Evolutionary conservation across 1,284 basidiomycete species (phyloP), one percentile per base, ranked within the genome.

Genomic region (Phaffia rhodozyma): DNA sequence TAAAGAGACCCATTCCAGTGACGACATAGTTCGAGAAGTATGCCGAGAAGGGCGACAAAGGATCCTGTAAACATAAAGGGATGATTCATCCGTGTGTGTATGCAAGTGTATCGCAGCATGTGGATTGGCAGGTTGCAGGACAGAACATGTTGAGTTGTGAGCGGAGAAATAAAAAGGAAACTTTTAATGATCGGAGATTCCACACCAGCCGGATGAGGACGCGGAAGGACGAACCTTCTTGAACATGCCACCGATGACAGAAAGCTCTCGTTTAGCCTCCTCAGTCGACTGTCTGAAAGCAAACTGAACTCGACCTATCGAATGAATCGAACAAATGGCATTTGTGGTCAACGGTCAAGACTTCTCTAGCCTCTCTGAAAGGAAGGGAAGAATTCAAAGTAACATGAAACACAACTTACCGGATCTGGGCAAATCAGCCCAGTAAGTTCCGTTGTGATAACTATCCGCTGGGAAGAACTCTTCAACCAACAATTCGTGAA

Each of bases 1-100:
- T 79, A 69, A 80, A 80, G 59, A 81, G 75, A 66, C 80, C 80
- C 71, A 81, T 76, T 67, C 80, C 79, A 56, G 75, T 78, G 59
- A 79, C 70, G 56, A 81, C 79, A 67, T 80, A 81, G 70, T 76
- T 75, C 61, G 63, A 61, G 66, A 72, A 80, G 74, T 82, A 82
- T 49, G 74, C 73, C 13, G 66, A 64, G 43, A 80, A 52, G 13
- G 79, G 79, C 34, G 73, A 75, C 9, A 74, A 61, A 1, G 76
- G 75, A 23, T 62, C 55, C 52, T 60, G 38, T 9, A 21, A 47
- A 9, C 3, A 13, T 3, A 11, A 43, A 53, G 3, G 32, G 20
- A 25, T 25, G 54, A 5, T 38, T 52, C 16, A 34, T 16, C 20
- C 25, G 27, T n/a, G 11, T 18, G 25, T 21, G 27, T 47, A 48